phyloP scores from a whole-genome alignment of 768 basidiomycete species.

The Lactarius deliciosus region DNA sequence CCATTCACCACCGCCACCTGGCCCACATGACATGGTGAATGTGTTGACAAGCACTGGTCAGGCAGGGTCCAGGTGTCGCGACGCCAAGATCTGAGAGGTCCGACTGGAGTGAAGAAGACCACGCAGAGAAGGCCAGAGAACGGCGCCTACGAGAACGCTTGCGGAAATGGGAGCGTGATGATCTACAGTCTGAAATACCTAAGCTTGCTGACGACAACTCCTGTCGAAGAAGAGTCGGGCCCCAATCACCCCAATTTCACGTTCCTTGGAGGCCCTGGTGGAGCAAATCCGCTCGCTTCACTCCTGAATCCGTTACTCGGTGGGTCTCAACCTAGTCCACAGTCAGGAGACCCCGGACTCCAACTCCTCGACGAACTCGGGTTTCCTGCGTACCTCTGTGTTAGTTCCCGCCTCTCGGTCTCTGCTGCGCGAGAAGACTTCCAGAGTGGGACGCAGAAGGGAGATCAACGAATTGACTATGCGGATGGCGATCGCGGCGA shows the following conservation, averaged over 20 bases:
- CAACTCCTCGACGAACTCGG: constrained; percentile 33
- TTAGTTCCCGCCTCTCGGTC: constrained; percentile 66
- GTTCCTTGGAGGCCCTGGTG: constrained; percentile 46
- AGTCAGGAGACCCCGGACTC: constrained; percentile 21
- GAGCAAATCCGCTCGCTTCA: constrained; percentile 41
- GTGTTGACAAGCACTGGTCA: constrained; percentile 45
- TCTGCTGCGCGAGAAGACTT: constrained; percentile 49
- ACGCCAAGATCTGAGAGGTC: constrained; percentile 41
- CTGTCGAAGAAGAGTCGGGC: constrained; percentile 40
- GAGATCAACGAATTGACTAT: constrained; percentile 81
- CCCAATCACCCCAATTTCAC: constrained; percentile 44
- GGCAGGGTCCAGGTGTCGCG: constrained; percentile 35
- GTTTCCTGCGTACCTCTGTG: constrained; percentile 68
- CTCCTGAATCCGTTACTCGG: constrained; percentile 33
- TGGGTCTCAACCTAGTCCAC: constrained; percentile 28
- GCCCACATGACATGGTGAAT: constrained; percentile 41
- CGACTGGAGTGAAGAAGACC: constrained; percentile 68
- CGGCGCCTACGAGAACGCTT: constrained; percentile 69
- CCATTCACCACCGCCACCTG: constrained; percentile 33
- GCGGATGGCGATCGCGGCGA: constrained; percentile 77
- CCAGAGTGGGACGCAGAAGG: constrained; percentile 59
- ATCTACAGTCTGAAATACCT: constrained; percentile 67
- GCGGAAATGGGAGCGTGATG: constrained; percentile 70
- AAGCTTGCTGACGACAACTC: constrained; percentile 42
- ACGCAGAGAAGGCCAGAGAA: constrained; percentile 66